A percentile compares a stretch with the other conserved stretches of the same genome.
Evolutionary conservation across 306 rosid species (phyloP).

Genomic region (Abrus pulchellus): DNA sequence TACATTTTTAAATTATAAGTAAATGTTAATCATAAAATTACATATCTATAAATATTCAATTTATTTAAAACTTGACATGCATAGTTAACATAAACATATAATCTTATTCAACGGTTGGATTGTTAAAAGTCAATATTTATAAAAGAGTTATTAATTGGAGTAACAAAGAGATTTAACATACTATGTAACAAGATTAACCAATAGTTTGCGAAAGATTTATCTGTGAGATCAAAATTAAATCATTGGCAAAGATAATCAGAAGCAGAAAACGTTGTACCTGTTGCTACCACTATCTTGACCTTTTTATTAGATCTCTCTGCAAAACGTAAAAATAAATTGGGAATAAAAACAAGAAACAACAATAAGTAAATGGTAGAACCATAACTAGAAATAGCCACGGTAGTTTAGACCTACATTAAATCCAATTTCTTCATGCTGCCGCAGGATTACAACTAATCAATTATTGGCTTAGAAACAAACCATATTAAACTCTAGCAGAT

Average conservation of each 20-base stretch:
- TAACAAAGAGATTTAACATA: too few relatives aligned
- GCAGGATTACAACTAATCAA: not conserved
- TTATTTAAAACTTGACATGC: too few relatives aligned
- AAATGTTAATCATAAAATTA: too few relatives aligned
- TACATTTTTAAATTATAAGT: too few relatives aligned
- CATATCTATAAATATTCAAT: too few relatives aligned
- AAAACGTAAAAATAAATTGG: not conserved
- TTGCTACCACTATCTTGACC: not conserved
- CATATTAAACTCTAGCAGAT: too few relatives aligned
- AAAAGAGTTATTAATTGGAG: too few relatives aligned
- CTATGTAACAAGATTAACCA: too few relatives aligned
- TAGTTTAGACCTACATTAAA: not conserved
- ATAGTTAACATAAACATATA: too few relatives aligned
- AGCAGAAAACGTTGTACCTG: conserved; percentile 13
- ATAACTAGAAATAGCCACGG: not conserved
- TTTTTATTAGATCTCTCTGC: conserved; percentile 15
- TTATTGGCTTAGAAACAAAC: not conserved
- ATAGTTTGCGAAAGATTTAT: too few relatives aligned
- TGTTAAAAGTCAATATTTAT: too few relatives aligned
- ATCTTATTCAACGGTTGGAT: too few relatives aligned
- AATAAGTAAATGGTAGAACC: not conserved
- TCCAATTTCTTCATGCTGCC: not conserved
- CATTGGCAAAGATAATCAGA: not conserved
- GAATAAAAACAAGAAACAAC: not conserved
- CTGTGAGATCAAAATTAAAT: not conserved